These are phyloP conservation scores for Barbarea vulgaris DNA, from an alignment of 345 rosid species.

Conservation along the genomic window DNA sequence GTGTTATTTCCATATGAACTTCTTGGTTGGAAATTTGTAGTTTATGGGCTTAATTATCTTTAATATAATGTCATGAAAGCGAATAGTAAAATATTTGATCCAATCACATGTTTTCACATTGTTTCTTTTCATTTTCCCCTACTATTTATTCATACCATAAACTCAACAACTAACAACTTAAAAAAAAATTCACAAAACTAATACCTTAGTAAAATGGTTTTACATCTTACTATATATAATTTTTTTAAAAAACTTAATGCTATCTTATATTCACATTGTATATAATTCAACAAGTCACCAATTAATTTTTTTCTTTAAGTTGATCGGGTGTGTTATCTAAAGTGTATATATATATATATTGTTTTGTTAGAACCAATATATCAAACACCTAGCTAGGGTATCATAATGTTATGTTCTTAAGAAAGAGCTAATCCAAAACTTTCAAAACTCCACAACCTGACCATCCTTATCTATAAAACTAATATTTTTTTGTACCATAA, in stretches of 20 bases:
- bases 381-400: too few species aligned
- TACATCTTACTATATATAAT: not conserved
- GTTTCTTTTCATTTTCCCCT: not conserved
- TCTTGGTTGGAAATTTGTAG: constrained; percentile 8
- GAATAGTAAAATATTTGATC: constrained; percentile 6
- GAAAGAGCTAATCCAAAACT: not conserved
- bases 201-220: not conserved
- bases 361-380: too few species aligned
- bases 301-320: not conserved
- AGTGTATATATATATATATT: too few species aligned
- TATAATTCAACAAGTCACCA: not conserved
- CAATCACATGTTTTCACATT: constrained; percentile 32
- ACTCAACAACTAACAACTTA: not conserved
- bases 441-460: not conserved
- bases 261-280: not conserved
- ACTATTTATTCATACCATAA: not conserved
- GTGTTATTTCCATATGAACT: constrained; percentile 12
- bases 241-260: not conserved
- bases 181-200: not conserved
- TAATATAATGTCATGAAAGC: constrained; percentile 10
- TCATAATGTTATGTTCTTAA: not conserved
- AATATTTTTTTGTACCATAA: too few species aligned
- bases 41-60: constrained; percentile 21
- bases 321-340: not conserved
- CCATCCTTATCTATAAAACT: not conserved